Base-by-base conservation (phyloP, 2,329 filamentous ascomycete species). In the Ceratocystis ficicola region DNA sequence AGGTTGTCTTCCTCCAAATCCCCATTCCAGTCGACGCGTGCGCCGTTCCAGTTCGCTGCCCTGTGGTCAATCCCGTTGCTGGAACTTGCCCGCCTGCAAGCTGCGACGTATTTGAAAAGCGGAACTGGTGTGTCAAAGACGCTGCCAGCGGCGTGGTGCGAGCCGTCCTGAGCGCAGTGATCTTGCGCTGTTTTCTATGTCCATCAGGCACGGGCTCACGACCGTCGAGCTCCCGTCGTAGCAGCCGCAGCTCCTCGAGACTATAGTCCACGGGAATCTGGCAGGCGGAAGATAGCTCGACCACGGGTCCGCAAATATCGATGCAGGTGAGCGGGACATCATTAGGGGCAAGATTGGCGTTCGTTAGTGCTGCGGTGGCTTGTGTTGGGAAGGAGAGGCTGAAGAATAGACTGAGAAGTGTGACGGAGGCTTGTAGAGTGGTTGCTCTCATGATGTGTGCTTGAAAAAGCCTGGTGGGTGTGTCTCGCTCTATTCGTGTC, bases 221-320 rank as follows among this genome's bases (percentile, higher is more conserved):
- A 6, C 15, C 28, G 17, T 52, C n/a, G 12, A 55, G 62, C 46
- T 20, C 20, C 48, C 41, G 63, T 59, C 10, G 30, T n/a, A 20
- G 36, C 1, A 44, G 32, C 41, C 28, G 48, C 32, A 30, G 44
- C 32, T 25, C 32, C 4, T 48, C 62, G 41, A 63, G 63, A 22
- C n/a, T 65, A 30, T 61, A 8, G n/a, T 28, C 63, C 17, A 67
- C 59, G 12, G 70, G 69, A 41, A 71, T 62, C 68, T 72, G 72
- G 71, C 76, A 78, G 57, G 73, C 72, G 8, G 70, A 70, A 41
- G 75, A 74, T n/a, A 78, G 70, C 70, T 78, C 76, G 66, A 78
- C 75, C 62, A 78, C 74, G 63, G 76, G 76, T 3, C 76, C 76
- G 70, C 76, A 78, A 63, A 78, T 77, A 48, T 73, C 74, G 44